Evolutionary conservation across 371 early-diverging fungal species (phyloP), one percentile per base, ranked within the genome.

Genomic region (Mortierella sp.): DNA sequence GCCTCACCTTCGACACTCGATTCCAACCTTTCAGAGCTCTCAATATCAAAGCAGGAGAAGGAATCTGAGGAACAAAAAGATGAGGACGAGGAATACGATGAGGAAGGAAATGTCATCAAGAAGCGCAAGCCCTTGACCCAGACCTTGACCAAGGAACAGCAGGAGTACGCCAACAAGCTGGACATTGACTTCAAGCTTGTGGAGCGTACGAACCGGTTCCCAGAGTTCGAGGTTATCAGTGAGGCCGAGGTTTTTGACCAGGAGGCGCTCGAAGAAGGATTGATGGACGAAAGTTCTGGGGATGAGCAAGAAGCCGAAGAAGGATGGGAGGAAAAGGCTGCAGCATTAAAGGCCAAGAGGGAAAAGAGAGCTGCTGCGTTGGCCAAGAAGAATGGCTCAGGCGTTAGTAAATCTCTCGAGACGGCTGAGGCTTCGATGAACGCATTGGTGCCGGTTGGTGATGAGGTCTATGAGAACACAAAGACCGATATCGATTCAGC

Each of bases 401-500:
- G 39, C 49, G 70, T 60, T 6, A 75, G 76, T 47, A 64, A 57
- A 19, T 64, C 69, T 8, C 52, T 75, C 30, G 53, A 59, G 31
- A 49, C 12, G 6, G 76, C 76, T 6, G 69, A 75, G 46, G 23
- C 60, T 0, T 68, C 76, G 5, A 75, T 64, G 60, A 79, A 76
- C 11, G 85, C 86, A 0, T 66, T 88, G 23, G 89, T 85, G 2
- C 83, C 86, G 17, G 80, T 85, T 31, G 90, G 86, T 5, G 88
- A 89, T 56, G 94, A 94, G 64, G 82, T 87, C 21, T 89, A 87
- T 54, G 92, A 92, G 56, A 89, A 93, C 60, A 90, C 93, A 7
- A 79, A 87, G 53, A 93, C 92, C 7, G 94, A 90, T n/a, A 98
- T 98, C 6, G 99, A 98, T 73, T 80, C 84, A 43, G 87, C 92